A percentile compares a stretch with the other conserved stretches of the same genome.
Evolutionary conservation across 2,329 filamentous ascomycete species (phyloP).

Genomic region (Clonostachys byssicola): DNA sequence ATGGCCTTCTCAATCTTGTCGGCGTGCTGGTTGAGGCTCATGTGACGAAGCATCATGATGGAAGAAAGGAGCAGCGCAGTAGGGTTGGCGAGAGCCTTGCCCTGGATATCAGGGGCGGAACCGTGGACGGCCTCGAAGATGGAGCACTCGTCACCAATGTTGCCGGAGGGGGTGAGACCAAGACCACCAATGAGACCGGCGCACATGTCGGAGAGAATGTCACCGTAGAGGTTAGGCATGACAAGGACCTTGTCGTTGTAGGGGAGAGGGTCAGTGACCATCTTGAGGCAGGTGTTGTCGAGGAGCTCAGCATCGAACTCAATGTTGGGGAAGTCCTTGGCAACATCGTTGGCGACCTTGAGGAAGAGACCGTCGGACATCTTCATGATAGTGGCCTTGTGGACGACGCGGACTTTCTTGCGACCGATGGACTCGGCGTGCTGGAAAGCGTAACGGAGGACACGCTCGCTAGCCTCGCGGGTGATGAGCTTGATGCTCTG

Average conservation of each 20-base stretch:
- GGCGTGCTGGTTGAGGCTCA: conserved; percentile 84
- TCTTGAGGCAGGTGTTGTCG: conserved; percentile 99
- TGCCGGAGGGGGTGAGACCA: conserved; percentile 93
- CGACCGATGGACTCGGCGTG: conserved; percentile 90
- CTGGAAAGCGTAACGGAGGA: conserved; percentile 97
- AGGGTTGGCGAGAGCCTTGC: conserved; percentile 94
- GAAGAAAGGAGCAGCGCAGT: conserved; percentile 91
- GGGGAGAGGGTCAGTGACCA: conserved; percentile 90
- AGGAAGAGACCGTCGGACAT: conserved; percentile 99
- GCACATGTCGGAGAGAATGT: conserved; percentile 99
- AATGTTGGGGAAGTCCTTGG: conserved; percentile 93
- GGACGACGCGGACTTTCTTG: conserved; percentile 94
- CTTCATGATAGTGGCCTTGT: conserved; percentile 99
- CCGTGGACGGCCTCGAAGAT: conserved; percentile 99
- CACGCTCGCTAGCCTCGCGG: conserved; percentile 87
- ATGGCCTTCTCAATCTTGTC: conserved; percentile 88
- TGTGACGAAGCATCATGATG: conserved; percentile 99
- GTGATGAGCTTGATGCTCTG: conserved; percentile 99
- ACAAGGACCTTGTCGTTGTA: conserved; percentile 99
- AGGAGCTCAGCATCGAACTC: conserved; percentile 97
- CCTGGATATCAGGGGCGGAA: conserved; percentile 93
- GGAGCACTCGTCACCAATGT: conserved; percentile 98
- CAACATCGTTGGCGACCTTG: conserved; percentile 75
- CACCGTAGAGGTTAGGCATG: conserved; percentile 97
- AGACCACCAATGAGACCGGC: conserved; percentile 97